Conservation (phyloP, 2,329 filamentous ascomycete species). For the Exophiala mesophila region DNA sequence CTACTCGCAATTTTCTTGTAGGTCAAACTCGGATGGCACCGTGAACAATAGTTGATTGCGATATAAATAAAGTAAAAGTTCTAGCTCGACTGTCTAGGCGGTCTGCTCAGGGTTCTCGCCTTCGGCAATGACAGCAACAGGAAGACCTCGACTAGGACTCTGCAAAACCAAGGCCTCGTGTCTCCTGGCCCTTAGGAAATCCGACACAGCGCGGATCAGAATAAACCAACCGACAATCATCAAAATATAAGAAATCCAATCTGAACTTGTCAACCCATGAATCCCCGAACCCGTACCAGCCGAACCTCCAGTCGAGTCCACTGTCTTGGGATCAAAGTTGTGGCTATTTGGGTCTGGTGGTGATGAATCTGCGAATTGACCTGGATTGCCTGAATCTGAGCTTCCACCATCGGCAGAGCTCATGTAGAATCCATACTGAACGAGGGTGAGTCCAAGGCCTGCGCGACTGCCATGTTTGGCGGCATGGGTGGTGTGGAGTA, state of each 20-base stretch:
- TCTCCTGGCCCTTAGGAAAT: conserved; percentile 79
- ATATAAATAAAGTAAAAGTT: too few species aligned
- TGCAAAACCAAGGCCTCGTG: conserved; percentile 92
- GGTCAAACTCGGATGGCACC: too few species aligned
- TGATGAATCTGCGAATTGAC: conserved; percentile 49
- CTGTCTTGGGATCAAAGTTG: conserved; percentile 72
- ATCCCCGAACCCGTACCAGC: conserved; percentile 8
- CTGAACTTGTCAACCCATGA: conserved; percentile 34
- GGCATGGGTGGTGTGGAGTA: conserved; percentile 94
- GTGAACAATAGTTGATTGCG: too few species aligned
- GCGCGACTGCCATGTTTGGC: conserved; percentile 96
- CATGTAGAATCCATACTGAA: conserved; percentile 97
- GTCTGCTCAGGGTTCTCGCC: conserved; percentile 74
- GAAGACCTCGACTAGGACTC: conserved; percentile 82
- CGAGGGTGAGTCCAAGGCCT: conserved; percentile 87
- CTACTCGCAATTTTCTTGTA: too few species aligned
- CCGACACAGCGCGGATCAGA: conserved; percentile 84
- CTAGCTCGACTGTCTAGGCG: too few species aligned
- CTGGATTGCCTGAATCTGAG: conserved; percentile 44
- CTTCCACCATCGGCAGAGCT: conserved; percentile 55
- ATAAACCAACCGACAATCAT: conserved; percentile 99
- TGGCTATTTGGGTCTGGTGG: conserved; percentile 87
- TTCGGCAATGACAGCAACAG: conserved; percentile 78
- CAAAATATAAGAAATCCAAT: conserved; percentile 85
- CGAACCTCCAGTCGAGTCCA: conserved; percentile 34